phyloP scores from a whole-genome alignment of 2,329 filamentous ascomycete genomes.

The Camillea tinctor region DNA sequence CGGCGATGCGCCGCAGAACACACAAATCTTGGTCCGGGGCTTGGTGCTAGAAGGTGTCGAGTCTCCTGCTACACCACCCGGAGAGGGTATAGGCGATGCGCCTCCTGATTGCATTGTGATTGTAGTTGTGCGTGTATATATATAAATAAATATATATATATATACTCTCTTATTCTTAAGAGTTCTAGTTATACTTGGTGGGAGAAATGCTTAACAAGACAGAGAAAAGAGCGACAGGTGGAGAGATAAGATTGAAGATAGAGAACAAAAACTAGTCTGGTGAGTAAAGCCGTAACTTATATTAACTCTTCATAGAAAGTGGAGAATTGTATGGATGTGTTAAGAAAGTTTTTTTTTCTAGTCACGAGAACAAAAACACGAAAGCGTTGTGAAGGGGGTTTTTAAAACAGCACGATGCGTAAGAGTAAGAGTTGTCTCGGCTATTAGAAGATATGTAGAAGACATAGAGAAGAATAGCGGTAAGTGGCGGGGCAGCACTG shows the following conservation, averaged over 20 bases:
- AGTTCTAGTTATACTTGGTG: too few species aligned
- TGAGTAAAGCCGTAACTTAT: neutral
- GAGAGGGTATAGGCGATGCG: constrained; percentile 36
- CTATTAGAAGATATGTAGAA: too few species aligned
- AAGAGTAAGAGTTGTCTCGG: neutral
- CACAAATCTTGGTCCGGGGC: constrained; percentile 69
- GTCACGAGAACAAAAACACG: neutral
- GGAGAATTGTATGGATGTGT: neutral
- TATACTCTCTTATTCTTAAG: neutral
- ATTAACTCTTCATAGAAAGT: neutral
- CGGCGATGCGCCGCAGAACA: constrained; percentile 84
- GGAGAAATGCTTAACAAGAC: too few species aligned
- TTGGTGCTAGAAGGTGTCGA: constrained; percentile 31
- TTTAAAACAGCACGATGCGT: neutral
- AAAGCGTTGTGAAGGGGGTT: neutral
- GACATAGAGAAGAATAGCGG: neutral
- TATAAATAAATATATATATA: too few species aligned
- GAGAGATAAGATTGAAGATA: too few species aligned
- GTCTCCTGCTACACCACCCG: constrained; percentile 29
- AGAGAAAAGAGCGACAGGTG: too few species aligned
- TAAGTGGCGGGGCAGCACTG: neutral
- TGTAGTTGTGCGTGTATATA: too few species aligned
- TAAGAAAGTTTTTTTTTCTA: neutral
- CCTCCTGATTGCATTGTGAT: constrained; percentile 41
- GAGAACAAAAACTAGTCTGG: neutral